Evolutionary conservation across 2,329 filamentous ascomycete genomes (phyloP), one percentile per base, ranked within the genome.

Genomic region (Dichotomopilus funicola): DNA sequence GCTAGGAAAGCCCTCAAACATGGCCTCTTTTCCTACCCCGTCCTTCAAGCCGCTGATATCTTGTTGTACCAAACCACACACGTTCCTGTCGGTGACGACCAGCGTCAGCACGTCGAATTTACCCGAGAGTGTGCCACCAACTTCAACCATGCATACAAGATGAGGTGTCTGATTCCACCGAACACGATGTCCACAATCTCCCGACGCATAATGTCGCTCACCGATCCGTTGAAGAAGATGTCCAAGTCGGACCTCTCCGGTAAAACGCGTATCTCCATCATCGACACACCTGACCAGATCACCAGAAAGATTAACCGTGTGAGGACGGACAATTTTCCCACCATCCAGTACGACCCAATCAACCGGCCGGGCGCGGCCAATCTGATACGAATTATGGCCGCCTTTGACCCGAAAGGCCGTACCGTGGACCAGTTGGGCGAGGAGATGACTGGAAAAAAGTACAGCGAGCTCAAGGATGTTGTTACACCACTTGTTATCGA

Each of bases 21-120:
- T 4, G 92, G 94, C 12, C 78, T 99, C 4, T 96, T 97, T 69
- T 95, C 91, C 6, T 99, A 99, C 68, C 94, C 94, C 1, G 91
- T 99, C 40, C 81, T 99, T 1, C 91, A 96, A 72, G 92, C 94
- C 19, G 94, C 94, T 44, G 94, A 99, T 71, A 88, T 99, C 48
- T 79, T 97, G 40, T 81, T 97, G 6, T 91, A 96, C 63, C 87
- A 87, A 63, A 88, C 92, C 59, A 96, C 92, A 0, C 89, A 96
- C 72, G 92, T 99, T 31, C 94, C 94, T 9, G 92, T 99, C 1
- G 94, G 94, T n/a, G 88, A 95, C 63, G 94, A 99, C 70, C 94
- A 99, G 72, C 78, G 78, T 54, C 94, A 99, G 65, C 94, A 99
- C 71, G 81, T 99, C 27, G 94, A 99, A 69, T 95, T 97, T 68